These are phyloP conservation scores for Phallus indusiatus DNA, from an alignment of 768 basidiomycete genomes.

Conservation along the genomic window DNA sequence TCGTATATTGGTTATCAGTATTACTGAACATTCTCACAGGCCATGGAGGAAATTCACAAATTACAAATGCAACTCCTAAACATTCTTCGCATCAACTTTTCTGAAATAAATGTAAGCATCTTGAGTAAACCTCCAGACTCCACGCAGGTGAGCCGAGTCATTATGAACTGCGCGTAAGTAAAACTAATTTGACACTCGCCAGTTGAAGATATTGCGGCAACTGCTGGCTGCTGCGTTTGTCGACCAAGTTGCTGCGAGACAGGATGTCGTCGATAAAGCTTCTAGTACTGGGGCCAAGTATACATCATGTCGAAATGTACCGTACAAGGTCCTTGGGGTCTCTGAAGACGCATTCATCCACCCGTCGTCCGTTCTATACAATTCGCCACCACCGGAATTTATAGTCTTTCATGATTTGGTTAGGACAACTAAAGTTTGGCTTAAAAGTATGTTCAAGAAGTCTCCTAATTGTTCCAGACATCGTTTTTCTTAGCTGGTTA, in stretches of 20 bases:
- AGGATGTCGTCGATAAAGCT: constrained; percentile 62
- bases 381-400: constrained; percentile 70
- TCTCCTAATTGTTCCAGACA: too few species aligned
- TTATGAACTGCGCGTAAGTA: too few species aligned
- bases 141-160: constrained; percentile 49
- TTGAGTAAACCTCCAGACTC: constrained; percentile 68
- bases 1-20: background rate
- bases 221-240: constrained; percentile 84
- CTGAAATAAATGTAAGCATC: constrained; percentile 50
- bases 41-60: constrained; percentile 99
- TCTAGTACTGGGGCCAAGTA: constrained; percentile 55
- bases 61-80: constrained; percentile 79
- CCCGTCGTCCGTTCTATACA: constrained; percentile 73
- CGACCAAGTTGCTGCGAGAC: constrained; percentile 89
- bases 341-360: constrained; percentile 88
- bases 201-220: constrained; percentile 89
- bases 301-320: constrained; percentile 65
- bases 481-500: background rate
- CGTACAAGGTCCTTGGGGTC: constrained; percentile 76
- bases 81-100: constrained; percentile 76
- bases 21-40: constrained; percentile 34
- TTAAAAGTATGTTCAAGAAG: constrained; percentile 53
- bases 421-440: constrained; percentile 60
- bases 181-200: constrained; percentile 5
- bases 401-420: constrained; percentile 78